These are phyloP conservation scores for Heliophila coronopifolia DNA, from an alignment of 441 rosid genomes.

Conservation along the genomic window DNA sequence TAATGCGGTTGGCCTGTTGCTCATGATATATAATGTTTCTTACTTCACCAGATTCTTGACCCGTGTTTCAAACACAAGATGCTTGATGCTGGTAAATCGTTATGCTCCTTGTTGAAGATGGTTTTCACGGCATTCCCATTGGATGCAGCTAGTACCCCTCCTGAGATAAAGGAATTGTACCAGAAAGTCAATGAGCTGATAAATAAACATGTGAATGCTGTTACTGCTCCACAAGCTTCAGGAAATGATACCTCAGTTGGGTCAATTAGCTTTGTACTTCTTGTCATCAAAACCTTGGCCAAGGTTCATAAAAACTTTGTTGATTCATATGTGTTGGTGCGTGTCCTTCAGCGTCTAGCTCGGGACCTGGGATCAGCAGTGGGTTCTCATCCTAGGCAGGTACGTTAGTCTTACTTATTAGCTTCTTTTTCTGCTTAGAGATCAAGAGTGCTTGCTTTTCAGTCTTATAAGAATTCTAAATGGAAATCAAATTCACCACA, in stretches of 20 bases:
- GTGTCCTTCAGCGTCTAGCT: conserved; percentile 84
- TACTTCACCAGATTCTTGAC: conserved; percentile 72
- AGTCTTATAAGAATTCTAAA: background rate
- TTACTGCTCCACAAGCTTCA: conserved; percentile 62
- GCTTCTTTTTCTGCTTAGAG: conserved; percentile 2
- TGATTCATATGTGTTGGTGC: conserved; percentile 72
- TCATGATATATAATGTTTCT: conserved; percentile 13
- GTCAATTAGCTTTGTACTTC: conserved; percentile 86
- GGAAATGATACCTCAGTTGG: conserved; percentile 73
- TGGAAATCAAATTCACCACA: background rate
- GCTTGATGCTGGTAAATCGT: conserved; percentile 94
- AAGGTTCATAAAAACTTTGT: conserved; percentile 77
- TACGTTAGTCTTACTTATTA: conserved; percentile 33
- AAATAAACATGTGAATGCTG: conserved; percentile 70
- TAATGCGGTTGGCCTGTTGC: conserved; percentile 1
- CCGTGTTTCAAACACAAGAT: conserved; percentile 93
- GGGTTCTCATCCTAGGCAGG: conserved; percentile 85
- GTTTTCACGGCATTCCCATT: conserved; percentile 85
- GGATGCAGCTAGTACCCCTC: conserved; percentile 62
- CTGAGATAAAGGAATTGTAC: conserved; percentile 70
- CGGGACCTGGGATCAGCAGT: conserved; percentile 91
- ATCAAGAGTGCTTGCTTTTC: conserved; percentile 7
- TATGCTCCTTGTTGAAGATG: conserved; percentile 95
- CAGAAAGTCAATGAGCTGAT: conserved; percentile 88
- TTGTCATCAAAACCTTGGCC: conserved; percentile 81